These are phyloP conservation scores for Leucosporidium yakuticum DNA, from an alignment of 768 basidiomycete species.

Conservation along the genomic window DNA sequence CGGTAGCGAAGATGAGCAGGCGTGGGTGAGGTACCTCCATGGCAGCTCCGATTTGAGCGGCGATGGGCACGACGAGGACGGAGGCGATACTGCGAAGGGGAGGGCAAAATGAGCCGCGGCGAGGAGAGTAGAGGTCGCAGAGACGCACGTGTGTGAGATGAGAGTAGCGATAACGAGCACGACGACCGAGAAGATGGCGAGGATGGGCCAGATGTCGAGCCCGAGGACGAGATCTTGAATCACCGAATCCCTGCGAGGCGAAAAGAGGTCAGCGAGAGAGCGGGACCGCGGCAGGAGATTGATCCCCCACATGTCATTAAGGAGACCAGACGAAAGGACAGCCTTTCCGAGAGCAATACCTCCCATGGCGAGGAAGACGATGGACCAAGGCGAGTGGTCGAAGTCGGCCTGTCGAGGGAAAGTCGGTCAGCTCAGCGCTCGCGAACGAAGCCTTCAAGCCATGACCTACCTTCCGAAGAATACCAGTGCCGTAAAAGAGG, in stretches of 20 bases:
- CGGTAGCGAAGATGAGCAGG: slow-evolving; percentile 81
- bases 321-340: slow-evolving; percentile 78
- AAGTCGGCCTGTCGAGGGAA: slow-evolving; percentile 69
- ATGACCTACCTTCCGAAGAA: slow-evolving; percentile 77
- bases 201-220: slow-evolving; percentile 41
- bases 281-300: slow-evolving; percentile 49
- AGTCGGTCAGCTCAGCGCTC: background rate
- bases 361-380: slow-evolving; percentile 95
- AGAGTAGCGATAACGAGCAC: slow-evolving; percentile 73
- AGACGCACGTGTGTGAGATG: slow-evolving; percentile 59
- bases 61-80: slow-evolving; percentile 93
- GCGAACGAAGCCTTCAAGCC: background rate
- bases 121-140: background rate
- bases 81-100: slow-evolving; percentile 63
- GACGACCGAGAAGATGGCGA: slow-evolving; percentile 37
- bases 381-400: slow-evolving; percentile 76
- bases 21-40: slow-evolving; percentile 65
- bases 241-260: slow-evolving; percentile 24
- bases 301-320: slow-evolving; percentile 65
- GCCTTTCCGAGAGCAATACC: slow-evolving; percentile 94
- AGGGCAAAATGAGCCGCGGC: background rate
- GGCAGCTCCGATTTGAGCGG: slow-evolving; percentile 76
- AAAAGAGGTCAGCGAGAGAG: background rate
- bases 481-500: slow-evolving; percentile 87
- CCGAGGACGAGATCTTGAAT: slow-evolving; percentile 36